Evolutionary conservation across 2,329 filamentous ascomycete species (phyloP), one percentile per base, ranked within the genome.

Genomic region (Ophiosphaerella herpotricha): DNA sequence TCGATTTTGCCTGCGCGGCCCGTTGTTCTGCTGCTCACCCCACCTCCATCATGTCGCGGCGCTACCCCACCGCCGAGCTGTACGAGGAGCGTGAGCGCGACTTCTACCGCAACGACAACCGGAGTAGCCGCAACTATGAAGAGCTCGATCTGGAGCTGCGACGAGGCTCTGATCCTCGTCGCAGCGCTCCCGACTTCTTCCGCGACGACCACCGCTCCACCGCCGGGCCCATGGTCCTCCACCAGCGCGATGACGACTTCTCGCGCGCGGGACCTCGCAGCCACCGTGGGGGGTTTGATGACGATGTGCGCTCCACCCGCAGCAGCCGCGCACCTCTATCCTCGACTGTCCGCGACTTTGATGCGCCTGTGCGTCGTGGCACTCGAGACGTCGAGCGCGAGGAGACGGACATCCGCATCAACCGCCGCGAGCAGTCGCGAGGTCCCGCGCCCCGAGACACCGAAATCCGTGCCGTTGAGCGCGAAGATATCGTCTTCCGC

Each of bases 11-110:
- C 18, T 21, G 4, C 18, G 18, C 4, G 18, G 18, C 18, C 18
- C 18, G 18, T 21, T 21, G 18, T 4, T 21, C 18, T 21, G 18
- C 18, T 21, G 18, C 18, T 4, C 18, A 21, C 18, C 11, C 51
- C 35, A 50, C 46, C 57, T 49, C 52, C 52, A 55, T 54, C 46
- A 48, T 54, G 75, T 75, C 76, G 56, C 75, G 77, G 48, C 70
- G 73, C 64, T 78, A 78, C 57, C 74, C 73, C 31, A 73, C 75
- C 31, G 73, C 77, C 48, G 76, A 79, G 61, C 68, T 76, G 58
- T 79, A 78, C 60, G 77, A 78, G 43, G 77, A 80, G 61, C 74
- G 76, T 46, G 75, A 80, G 60, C 72, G 78, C 54, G 79, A 80
- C 56, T 77, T 80, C 56, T 78, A 78, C 54, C 72, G 74, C 59